These are phyloP conservation scores for Penicillium sclerotiorum DNA, from an alignment of 2,329 filamentous ascomycete genomes.

Conservation along the genomic window DNA sequence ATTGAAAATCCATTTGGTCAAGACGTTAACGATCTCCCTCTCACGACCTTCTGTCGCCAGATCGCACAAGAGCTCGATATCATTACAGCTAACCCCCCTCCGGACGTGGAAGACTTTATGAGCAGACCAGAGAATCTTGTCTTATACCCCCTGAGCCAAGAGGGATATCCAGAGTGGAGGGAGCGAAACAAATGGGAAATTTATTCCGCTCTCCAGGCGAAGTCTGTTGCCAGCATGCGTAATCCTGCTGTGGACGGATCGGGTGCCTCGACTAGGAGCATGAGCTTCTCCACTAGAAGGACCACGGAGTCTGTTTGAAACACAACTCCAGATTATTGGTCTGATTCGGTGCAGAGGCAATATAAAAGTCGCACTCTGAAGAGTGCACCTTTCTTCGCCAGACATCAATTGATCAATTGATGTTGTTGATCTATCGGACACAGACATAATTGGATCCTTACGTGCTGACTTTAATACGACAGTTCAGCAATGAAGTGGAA, in stretches of 20 bases:
- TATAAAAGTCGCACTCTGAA: no score
- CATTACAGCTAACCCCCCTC: slow-evolving; percentile 62
- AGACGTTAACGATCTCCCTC: slow-evolving; percentile 79
- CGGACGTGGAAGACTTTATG: slow-evolving; percentile 54
- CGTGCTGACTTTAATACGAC: no score
- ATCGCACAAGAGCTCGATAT: slow-evolving; percentile 74
- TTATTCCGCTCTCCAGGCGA: slow-evolving; percentile 42
- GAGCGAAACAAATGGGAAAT: slow-evolving; percentile 52
- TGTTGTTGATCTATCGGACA: no score
- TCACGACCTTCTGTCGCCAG: slow-evolving; percentile 76
- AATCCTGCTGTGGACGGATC: not conserved
- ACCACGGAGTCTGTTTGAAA: not conserved
- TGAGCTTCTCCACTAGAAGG: not conserved
- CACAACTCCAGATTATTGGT: no score
- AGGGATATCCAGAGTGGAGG: slow-evolving; percentile 54
- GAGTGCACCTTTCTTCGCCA: no score
- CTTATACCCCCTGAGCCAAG: slow-evolving; percentile 44
- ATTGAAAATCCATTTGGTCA: slow-evolving; percentile 84
- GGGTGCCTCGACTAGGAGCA: not conserved
- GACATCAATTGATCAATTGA: no score
- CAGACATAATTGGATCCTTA: no score
- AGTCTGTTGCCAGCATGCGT: slow-evolving; percentile 27
- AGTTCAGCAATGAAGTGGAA: no score
- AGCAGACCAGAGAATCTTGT: slow-evolving; percentile 39
- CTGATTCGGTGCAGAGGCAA: no score